phyloP scores from a whole-genome alignment of 305 asterid species.

The Caryopteris hybrid region DNA sequence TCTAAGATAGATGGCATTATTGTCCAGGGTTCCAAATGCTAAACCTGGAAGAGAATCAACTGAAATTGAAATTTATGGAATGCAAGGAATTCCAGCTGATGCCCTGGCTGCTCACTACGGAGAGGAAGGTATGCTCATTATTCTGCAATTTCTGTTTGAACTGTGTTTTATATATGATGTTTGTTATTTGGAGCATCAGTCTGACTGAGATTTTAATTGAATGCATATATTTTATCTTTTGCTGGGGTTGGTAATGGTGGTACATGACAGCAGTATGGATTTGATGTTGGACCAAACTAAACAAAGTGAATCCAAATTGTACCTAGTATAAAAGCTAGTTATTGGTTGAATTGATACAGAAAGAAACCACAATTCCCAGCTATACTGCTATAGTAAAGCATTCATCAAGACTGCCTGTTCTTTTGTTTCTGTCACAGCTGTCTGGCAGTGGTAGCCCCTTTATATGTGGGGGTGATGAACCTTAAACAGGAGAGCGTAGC shows the following conservation, averaged over 20 bases:
- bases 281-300: neutral
- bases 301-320: too few species aligned
- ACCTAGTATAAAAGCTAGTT: too few species aligned
- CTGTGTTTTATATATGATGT: neutral
- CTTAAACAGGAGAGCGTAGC: neutral
- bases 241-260: neutral
- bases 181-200: neutral
- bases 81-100: constrained; percentile 97
- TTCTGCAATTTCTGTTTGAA: neutral
- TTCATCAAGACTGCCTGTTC: neutral
- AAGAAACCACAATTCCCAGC: too few species aligned
- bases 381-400: neutral
- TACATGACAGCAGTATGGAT: too few species aligned
- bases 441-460: too few species aligned
- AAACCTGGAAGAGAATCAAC: constrained; percentile 92
- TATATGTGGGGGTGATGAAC: neutral
- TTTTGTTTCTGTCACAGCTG: neutral
- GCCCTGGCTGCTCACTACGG: constrained; percentile 83
- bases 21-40: constrained; percentile 89
- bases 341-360: neutral
- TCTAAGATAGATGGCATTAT: neutral
- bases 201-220: neutral
- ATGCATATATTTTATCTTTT: too few species aligned
- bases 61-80: constrained; percentile 86
- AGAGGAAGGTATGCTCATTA: constrained; percentile 58